Evolutionary conservation across 345 rosid species (phyloP), one percentile per base, ranked within the genome.

Genomic region (Sonneratia alba): DNA sequence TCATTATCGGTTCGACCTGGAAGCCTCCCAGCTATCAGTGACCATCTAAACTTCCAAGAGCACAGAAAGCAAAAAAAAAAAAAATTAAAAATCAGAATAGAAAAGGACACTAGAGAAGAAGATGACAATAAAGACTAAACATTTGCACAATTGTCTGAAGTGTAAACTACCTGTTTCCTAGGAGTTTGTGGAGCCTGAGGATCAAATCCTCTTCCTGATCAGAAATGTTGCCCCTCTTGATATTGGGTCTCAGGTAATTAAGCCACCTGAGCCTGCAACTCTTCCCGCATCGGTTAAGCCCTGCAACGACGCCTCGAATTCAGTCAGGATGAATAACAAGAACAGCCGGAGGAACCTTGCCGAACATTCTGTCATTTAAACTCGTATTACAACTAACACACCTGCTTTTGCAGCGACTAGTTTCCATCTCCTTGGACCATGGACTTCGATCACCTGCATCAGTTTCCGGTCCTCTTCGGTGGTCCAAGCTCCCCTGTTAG

Each of bases 231-330:
- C 86, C 89, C 76, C 86, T 86, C 73, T 86, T 86, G 69, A 84
- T 84, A 37, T 86, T 81, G 22, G 89, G 87, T 78, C 89, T 82
- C 11, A 84, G 83, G 77, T 86, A 84, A 81, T 86, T 84, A 82
- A 86, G 75, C 87, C 89, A 86, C 75, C 89, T 84, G 49, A 84
- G 70, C 37, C 90, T 77, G 79, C 90, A 86, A 48, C 88, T 86
- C 80, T 86, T 86, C 13, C 86, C 88, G 70, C 88, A 81, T 76
- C 85, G 79, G 40, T 74, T 71, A 5, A 84, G 77, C 53, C 83
- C 87, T 83, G 71, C 73, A 80, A 43, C 71, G 49, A 42, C 36
- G 32, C 16, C 12, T 18, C 69, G 1, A 18, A 12, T 38, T 37
- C 13, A 66, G 22, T 6, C 45, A 27, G 32, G 32, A 61, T 4